Evolutionary conservation across 129 eudicot genomes (phyloP).

Genomic region (Flaveria brownii): DNA sequence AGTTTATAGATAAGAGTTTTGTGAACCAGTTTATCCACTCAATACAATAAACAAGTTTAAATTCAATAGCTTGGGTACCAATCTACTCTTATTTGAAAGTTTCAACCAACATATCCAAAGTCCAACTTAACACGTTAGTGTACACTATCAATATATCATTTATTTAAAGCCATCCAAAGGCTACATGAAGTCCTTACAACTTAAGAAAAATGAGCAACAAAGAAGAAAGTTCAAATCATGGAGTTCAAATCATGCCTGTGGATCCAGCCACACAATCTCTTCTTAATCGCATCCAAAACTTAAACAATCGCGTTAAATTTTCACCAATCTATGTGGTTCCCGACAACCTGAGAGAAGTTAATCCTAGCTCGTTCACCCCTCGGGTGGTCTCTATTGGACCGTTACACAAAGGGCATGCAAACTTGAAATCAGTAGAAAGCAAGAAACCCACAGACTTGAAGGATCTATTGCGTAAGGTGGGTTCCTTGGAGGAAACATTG

Average conservation of each 20-base stretch:
- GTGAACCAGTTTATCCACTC: no score
- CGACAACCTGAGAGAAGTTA: not conserved
- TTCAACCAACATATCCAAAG: no score
- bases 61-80: no score
- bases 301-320: not conserved
- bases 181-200: no score
- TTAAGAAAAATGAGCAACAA: no score
- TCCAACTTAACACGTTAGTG: no score
- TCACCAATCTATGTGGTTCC: constrained; percentile 23
- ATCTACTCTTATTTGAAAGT: no score
- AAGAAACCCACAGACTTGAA: not conserved
- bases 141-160: no score
- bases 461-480: not conserved
- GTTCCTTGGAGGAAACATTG: not conserved
- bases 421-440: not conserved
- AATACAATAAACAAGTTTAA: no score
- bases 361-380: constrained; percentile 11
- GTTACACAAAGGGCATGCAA: not conserved
- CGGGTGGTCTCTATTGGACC: constrained; percentile 30
- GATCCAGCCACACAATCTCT: not conserved
- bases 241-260: not conserved
- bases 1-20: no score
- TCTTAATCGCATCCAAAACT: not conserved
- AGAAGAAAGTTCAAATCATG: no score
- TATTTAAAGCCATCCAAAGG: no score